Evolutionary conservation across 495 filamentous ascomycete species (phyloP), one percentile per base, ranked within the genome.

Genomic region (Hypoxylon perforatum): DNA sequence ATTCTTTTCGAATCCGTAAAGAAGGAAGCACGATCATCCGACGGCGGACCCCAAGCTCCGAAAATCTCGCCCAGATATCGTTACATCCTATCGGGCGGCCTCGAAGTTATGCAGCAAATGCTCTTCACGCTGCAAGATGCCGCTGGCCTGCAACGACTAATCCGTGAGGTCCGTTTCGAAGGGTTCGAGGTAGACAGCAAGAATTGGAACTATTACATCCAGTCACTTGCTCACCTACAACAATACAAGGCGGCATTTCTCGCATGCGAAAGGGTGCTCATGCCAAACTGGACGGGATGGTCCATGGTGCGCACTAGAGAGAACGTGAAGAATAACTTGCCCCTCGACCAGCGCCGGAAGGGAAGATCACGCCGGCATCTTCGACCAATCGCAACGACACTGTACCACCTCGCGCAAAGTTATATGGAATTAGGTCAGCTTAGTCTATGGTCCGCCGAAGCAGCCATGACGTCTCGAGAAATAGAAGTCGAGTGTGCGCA

Each of bases 221-320:
- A 83, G 60, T 54, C 68, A 22, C 81, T 89, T 5, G 81, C 80
- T 33, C 69, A 76, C 23, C 58, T 79, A 56, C 73, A 79, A 36
- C 61, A 72, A 22, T 77, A 74, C 58, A 70, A 73, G 21, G 59
- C 75, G 21, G 91, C 92, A 38, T 95, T 95, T 72, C 52, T 70
- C 28, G 65, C 86, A 18, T 93, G 90, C 77, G 93, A 97, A 76
- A 63, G 77, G 11, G 82, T 87, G 30, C 86, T 97, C 57, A 93
- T 94, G 85, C 85, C 85, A 4, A 79, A 84, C 42, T 96, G 91
- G 84, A 81, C 81, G 2, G 91, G 91, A 18, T 97, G 93, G 93
- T 63, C 54, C 11, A 36, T 54, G 1, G 69, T 67, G 23, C 76
- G 75, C 6, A 39, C 11, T 5, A 59, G 25, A 17, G 57, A 65